Evolutionary conservation across 441 rosid genomes (phyloP).

Genomic region (Arabidopsis lyrata): DNA sequence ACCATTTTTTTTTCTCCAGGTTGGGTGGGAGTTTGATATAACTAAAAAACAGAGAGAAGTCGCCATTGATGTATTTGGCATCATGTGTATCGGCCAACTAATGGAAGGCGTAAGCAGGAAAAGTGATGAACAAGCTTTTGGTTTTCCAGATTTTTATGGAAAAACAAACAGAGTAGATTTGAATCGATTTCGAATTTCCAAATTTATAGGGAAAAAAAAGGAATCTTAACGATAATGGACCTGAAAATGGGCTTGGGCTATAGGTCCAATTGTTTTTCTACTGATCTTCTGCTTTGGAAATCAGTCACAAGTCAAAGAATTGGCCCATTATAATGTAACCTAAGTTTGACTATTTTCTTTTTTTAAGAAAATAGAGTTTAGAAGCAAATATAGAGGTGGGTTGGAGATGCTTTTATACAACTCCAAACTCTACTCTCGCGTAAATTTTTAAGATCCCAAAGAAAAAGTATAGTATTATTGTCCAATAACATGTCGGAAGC

Average conservation of each 20-base stretch:
- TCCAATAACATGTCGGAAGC: constrained; percentile 34
- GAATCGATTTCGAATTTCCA: background rate
- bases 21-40: constrained; percentile 50
- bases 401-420: too few relatives aligned
- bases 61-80: constrained; percentile 38
- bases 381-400: too few relatives aligned
- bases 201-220: background rate
- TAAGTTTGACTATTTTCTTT: background rate
- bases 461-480: constrained; percentile 31
- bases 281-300: background rate
- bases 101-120: background rate
- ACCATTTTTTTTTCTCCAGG: constrained; percentile 27
- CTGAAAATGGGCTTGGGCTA: background rate
- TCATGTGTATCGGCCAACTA: constrained; percentile 32
- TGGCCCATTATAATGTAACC: background rate
- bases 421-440: too few relatives aligned
- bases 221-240: background rate
- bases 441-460: constrained; percentile 36
- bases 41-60: constrained; percentile 49
- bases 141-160: background rate
- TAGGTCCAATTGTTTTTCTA: background rate
- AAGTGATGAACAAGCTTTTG: background rate
- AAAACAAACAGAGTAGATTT: constrained; percentile 3
- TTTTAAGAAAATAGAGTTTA: background rate
- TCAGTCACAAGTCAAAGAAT: background rate